Conservation (phyloP, 2,329 filamentous ascomycete species). For the Aureobasidium sp. region DNA sequence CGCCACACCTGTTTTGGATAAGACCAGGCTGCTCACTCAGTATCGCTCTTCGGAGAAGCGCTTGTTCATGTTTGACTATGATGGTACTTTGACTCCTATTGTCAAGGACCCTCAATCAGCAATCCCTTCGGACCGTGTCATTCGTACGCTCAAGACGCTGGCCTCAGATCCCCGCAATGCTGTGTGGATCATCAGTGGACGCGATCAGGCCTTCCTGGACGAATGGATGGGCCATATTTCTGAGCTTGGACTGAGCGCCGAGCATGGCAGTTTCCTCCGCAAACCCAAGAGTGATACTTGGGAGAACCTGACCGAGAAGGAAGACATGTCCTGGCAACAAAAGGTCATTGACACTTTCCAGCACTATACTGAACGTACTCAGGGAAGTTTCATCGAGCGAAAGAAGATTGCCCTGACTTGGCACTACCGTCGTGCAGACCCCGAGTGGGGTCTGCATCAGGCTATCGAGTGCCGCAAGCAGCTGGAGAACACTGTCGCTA, state of each 20-base stretch:
- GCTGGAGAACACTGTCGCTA: conserved; percentile 67
- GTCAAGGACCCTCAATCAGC: conserved; percentile 86
- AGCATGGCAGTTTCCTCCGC: conserved; percentile 93
- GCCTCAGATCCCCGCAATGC: conserved; percentile 74
- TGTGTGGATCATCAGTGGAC: conserved; percentile 97
- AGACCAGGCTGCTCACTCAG: conserved; percentile 60
- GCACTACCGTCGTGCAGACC: conserved; percentile 91
- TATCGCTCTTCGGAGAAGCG: conserved; percentile 70
- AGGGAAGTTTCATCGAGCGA: conserved; percentile 88
- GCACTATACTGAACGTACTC: conserved; percentile 78
- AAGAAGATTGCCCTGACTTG: conserved; percentile 93
- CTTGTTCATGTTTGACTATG: conserved; percentile 98
- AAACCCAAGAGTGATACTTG: conserved; percentile 69
- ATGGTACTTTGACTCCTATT: conserved; percentile 92
- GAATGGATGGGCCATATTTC: conserved; percentile 89
- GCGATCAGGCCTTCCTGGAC: conserved; percentile 84
- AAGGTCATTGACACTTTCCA: conserved; percentile 81
- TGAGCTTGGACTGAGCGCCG: conserved; percentile 86
- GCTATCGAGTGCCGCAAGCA: conserved; percentile 74
- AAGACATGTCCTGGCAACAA: conserved; percentile 87
- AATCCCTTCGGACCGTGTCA: conserved; percentile 75
- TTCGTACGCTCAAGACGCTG: conserved; percentile 70
- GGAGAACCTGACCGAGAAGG: conserved; percentile 80
- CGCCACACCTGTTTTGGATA: conserved; percentile 76
- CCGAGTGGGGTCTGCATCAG: conserved; percentile 74